A percentile compares a stretch with the other conserved stretches of the same genome.
These are phyloP conservation scores for Akanthomyces uredinophilus DNA, from an alignment of 2,329 filamentous ascomycete genomes.

Conservation along the genomic window DNA sequence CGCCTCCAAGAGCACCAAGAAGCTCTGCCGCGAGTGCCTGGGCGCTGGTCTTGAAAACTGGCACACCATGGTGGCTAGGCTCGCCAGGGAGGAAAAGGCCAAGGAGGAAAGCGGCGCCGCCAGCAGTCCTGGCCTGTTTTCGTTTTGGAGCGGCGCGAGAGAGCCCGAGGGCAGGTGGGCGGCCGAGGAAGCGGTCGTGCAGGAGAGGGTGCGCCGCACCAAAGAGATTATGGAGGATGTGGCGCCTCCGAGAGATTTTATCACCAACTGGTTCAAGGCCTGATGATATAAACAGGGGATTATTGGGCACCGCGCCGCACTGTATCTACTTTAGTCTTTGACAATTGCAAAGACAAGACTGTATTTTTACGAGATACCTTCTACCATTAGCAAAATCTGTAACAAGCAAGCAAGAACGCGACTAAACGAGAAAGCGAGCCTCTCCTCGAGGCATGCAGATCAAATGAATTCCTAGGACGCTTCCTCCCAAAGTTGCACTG, in stretches of 20 bases:
- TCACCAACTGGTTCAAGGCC: slow-evolving; percentile 36
- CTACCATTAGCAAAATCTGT: background rate
- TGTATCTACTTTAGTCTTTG: slow-evolving; percentile 6
- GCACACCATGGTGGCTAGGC: slow-evolving; percentile 68
- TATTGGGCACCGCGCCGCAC: background rate
- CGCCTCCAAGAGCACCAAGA: slow-evolving; percentile 28
- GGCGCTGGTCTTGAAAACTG: slow-evolving; percentile 74
- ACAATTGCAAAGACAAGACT: background rate
- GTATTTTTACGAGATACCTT: slow-evolving; percentile 5
- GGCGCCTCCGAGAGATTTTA: slow-evolving; percentile 29
- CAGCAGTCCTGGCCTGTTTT: slow-evolving; percentile 28
- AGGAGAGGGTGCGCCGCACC: slow-evolving; percentile 46
- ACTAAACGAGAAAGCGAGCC: background rate
- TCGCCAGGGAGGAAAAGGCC: slow-evolving; percentile 49
- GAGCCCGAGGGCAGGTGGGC: slow-evolving; percentile 44
- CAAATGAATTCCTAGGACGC: background rate
- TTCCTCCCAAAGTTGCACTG: background rate
- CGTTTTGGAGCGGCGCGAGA: slow-evolving; percentile 31
- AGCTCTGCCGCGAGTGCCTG: slow-evolving; percentile 72
- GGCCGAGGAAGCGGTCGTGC: slow-evolving; percentile 50
- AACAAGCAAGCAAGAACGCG: background rate
- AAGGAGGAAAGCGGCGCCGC: slow-evolving; percentile 33
- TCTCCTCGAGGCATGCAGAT: background rate
- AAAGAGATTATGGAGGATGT: slow-evolving; percentile 48
- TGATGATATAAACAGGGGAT: slow-evolving; percentile 22